Evolutionary conservation across 805 yeast species (phyloP), one percentile per base, ranked within the genome.

Genomic region (Grigorovia jiainica): DNA sequence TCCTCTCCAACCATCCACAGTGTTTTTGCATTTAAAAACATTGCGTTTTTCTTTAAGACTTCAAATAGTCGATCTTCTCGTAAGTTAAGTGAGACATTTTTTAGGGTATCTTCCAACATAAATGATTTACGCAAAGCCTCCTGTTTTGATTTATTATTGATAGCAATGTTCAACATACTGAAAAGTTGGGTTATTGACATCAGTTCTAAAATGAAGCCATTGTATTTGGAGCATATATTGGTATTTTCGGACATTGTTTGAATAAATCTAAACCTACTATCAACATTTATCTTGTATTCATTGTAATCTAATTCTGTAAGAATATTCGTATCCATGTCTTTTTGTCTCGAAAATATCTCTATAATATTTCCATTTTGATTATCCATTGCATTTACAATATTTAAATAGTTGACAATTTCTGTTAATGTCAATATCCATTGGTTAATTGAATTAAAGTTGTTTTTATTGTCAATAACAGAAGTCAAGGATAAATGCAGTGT

Each of bases 1-100:
- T 72, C 68, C 36, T 79, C 77, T 0, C 77, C 76, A 42, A 75
- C 75, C 0, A 63, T 60, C 95, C 95, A 85, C 21, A 82, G 63
- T 0, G 82, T 71, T 5, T 65, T 59, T 0, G 95, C 86, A 0
- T 76, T 56, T 5, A 36, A 11, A 21, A n/a, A 23, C 19, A n/a
- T 10, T 20, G 32, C 5, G n/a, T 15, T 23, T 16, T 13, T 23
- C 15, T n/a, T 20, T 16, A 18, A 10, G 11, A 31, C 9, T 15
- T 17, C 34, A 16, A 23, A 15, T 21, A 23, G 13, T 6, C n/a
- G 11, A 27, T 27, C 15, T 3, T 27, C 31, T 27, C n/a, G n/a
- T 13, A 27, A 11, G n/a, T 6, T 15, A 4, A 11, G 20, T 7
- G 24, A 16, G 21, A 29, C 8, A n/a, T n/a, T 21, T n/a, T 43